A percentile compares a stretch with the other conserved stretches of the same genome.
Conservation (phyloP, 352 stramenopile genomes). For the Pseudoperonospora humuli region DNA sequence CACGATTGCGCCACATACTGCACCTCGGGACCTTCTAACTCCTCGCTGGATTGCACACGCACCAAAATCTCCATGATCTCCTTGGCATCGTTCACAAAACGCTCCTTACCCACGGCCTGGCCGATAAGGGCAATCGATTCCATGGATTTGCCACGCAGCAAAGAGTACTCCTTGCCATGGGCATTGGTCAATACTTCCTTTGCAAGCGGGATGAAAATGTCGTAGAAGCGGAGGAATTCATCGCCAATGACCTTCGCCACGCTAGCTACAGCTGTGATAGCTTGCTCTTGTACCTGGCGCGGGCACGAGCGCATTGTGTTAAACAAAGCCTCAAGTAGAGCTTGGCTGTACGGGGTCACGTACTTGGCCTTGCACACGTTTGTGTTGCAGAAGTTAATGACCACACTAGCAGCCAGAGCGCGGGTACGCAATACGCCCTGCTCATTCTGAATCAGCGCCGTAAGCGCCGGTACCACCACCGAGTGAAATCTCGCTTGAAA, state of each 20-base stretch:
- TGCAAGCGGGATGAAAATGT: slow-evolving; percentile 83
- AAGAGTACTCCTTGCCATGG: slow-evolving; percentile 62
- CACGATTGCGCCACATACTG: slow-evolving; percentile 85
- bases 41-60: slow-evolving; percentile 60
- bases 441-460: slow-evolving; percentile 53
- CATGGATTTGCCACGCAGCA: slow-evolving; percentile 83
- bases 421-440: slow-evolving; percentile 62
- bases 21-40: slow-evolving; percentile 63
- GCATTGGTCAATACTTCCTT: slow-evolving; percentile 80
- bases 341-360: slow-evolving; percentile 52
- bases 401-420: slow-evolving; percentile 64
- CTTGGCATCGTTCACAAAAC: slow-evolving; percentile 68
- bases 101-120: slow-evolving; percentile 81
- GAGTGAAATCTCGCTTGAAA: slow-evolving; percentile 79
- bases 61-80: slow-evolving; percentile 85
- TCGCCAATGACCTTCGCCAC: slow-evolving; percentile 78
- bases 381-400: slow-evolving; percentile 83
- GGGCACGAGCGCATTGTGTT: slow-evolving; percentile 65
- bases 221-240: slow-evolving; percentile 75
- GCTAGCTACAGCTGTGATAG: slow-evolving; percentile 79
- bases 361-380: slow-evolving; percentile 81
- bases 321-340: slow-evolving; percentile 75
- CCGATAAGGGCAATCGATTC: slow-evolving; percentile 84
- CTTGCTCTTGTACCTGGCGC: slow-evolving; percentile 81
- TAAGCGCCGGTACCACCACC: slow-evolving; percentile 57